These are phyloP conservation scores for Colletotrichum sp. DNA, from an alignment of 2,329 filamentous ascomycete species.

Conservation along the genomic window DNA sequence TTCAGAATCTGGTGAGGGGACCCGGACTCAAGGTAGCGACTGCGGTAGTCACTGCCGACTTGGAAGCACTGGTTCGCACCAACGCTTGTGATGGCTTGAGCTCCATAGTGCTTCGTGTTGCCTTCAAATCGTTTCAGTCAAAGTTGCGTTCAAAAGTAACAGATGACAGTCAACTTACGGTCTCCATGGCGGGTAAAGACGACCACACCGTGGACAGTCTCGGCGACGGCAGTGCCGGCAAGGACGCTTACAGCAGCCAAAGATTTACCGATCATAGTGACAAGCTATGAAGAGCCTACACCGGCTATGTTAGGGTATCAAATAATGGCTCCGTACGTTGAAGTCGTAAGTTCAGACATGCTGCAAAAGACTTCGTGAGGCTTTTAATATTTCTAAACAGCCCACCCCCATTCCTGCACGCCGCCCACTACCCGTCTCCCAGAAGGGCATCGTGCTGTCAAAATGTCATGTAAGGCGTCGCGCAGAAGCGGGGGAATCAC, in stretches of 20 bases:
- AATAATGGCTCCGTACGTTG: too few species aligned
- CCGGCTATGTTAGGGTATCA: not conserved
- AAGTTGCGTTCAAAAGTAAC: fast-evolving
- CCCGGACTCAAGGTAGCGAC: slow-evolving; percentile 27
- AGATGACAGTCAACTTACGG: slow-evolving; percentile 25
- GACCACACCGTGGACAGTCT: slow-evolving; percentile 36
- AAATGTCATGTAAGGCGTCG: not conserved
- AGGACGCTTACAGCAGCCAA: not conserved
- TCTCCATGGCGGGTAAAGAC: slow-evolving; percentile 40
- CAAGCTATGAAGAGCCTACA: not conserved
- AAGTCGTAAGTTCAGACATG: not conserved
- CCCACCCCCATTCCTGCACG: not conserved
- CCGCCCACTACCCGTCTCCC: not conserved
- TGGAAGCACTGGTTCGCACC: slow-evolving; percentile 36
- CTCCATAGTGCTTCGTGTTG: slow-evolving; percentile 38
- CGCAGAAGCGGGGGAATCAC: not conserved
- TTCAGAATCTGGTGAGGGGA: slow-evolving; percentile 33
- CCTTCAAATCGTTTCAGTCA: slow-evolving; percentile 23
- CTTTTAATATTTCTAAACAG: not conserved
- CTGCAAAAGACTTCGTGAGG: not conserved
- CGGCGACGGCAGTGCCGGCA: slow-evolving; percentile 30
- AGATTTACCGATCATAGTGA: not conserved
- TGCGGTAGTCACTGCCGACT: slow-evolving; percentile 27
- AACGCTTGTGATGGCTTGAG: slow-evolving; percentile 36
- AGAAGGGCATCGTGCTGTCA: not conserved